Evolutionary conservation across 176 grass and related monocot species (phyloP).

Genomic region (Lolium rigidum): DNA sequence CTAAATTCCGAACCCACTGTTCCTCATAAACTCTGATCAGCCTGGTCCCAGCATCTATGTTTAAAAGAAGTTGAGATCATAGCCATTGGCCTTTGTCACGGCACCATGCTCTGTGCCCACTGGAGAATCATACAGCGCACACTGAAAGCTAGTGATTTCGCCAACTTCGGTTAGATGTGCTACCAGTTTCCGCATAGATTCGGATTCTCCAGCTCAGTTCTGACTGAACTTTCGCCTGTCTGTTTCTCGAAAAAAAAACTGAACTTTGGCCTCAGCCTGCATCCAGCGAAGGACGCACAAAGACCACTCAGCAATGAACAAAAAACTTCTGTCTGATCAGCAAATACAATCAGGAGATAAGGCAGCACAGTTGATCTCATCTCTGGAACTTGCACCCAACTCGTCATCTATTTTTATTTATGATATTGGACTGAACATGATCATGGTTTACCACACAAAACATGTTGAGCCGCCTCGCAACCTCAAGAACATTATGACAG

Average conservation of each 20-base stretch:
- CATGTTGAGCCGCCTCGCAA: background rate
- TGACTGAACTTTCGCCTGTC: background rate
- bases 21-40: no score
- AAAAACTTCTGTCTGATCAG: background rate
- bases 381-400: no score
- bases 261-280: background rate
- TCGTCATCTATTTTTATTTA: no score
- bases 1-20: no score
- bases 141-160: background rate
- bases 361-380: no score
- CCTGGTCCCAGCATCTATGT: no score
- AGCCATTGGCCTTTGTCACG: no score
- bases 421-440: background rate
- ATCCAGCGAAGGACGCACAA: background rate
- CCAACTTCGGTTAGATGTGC: background rate
- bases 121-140: no score
- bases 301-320: background rate
- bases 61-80: no score
- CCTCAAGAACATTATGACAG: background rate
- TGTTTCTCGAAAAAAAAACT: no score
- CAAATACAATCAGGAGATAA: background rate
- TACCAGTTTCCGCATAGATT: background rate
- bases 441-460: background rate
- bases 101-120: no score
- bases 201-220: background rate